Conservation (phyloP, 1,284 basidiomycete species). For the Ganoderma sp. region DNA sequence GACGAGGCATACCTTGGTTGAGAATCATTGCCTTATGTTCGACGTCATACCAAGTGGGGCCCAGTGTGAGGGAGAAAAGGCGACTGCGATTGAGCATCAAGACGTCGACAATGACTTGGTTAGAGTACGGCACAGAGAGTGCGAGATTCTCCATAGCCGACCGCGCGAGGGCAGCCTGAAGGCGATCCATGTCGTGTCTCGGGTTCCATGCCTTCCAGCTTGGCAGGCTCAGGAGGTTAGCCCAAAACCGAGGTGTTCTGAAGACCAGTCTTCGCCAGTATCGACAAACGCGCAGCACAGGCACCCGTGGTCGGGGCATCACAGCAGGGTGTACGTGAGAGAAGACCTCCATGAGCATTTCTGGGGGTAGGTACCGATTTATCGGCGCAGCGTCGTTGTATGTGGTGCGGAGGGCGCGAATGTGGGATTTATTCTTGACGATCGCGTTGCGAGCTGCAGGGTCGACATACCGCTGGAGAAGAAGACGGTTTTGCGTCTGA, state of each 20-base stretch:
- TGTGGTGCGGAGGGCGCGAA: constrained; percentile 3
- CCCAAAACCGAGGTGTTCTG: constrained; percentile 9
- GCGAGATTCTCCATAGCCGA: neutral
- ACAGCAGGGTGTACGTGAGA: neutral
- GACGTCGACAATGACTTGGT: too few species aligned
- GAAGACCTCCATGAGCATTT: constrained; percentile 10
- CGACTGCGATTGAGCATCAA: neutral
- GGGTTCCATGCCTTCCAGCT: neutral
- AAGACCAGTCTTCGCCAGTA: neutral
- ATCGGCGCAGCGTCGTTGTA: constrained; percentile 6
- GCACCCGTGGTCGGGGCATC: neutral
- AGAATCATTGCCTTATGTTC: neutral
- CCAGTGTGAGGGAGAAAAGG: neutral
- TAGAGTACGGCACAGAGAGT: neutral
- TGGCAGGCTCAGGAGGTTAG: neutral
- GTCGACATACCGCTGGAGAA: neutral
- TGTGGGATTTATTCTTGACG: neutral
- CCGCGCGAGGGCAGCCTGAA: neutral
- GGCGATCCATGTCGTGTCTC: neutral
- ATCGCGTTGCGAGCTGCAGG: neutral
- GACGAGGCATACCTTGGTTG: neutral
- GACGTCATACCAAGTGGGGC: neutral
- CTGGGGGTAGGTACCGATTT: constrained; percentile 7
- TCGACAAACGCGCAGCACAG: constrained; percentile 4
- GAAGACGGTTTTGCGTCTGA: too few species aligned